Percentiles rank a stretch among this genome's conserved stretches.
phyloP scores from a whole-genome alignment of 345 rosid genomes.

The Eucalyptus rudis region DNA sequence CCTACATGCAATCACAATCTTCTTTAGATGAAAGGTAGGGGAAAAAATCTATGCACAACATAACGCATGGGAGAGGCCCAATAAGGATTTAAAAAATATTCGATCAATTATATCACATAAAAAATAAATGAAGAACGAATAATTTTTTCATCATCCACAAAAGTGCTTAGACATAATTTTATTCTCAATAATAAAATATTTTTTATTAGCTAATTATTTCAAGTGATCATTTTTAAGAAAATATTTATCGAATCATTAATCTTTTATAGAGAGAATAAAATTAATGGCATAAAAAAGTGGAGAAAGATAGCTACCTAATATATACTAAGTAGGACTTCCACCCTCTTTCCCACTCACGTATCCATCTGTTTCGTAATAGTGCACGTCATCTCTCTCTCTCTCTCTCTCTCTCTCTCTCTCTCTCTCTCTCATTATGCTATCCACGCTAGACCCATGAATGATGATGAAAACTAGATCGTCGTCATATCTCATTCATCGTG shows the following conservation, averaged over 20 bases:
- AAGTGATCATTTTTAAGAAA: no score
- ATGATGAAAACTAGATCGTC: neutral
- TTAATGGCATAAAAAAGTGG: neutral
- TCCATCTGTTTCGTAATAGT: neutral
- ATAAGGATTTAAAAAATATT: neutral
- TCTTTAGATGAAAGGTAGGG: neutral
- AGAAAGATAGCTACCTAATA: neutral
- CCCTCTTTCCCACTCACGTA: neutral
- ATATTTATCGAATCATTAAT: fast-evolving
- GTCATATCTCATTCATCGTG: neutral
- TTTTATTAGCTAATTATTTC: neutral
- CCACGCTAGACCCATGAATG: neutral
- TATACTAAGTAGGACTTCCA: neutral
- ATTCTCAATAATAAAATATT: fast-evolving
- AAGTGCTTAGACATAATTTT: neutral
- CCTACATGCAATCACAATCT: neutral
- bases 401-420: neutral
- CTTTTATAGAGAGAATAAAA: neutral
- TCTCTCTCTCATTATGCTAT: neutral
- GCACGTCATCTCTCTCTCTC: neutral
- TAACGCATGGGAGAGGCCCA: neutral
- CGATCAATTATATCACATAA: fast-evolving
- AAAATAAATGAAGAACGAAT: neutral
- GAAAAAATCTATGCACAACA: neutral
- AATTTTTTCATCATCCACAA: neutral